phyloP scores from a whole-genome alignment of 768 basidiomycete genomes.

The Kwoniella bestiolae region DNA sequence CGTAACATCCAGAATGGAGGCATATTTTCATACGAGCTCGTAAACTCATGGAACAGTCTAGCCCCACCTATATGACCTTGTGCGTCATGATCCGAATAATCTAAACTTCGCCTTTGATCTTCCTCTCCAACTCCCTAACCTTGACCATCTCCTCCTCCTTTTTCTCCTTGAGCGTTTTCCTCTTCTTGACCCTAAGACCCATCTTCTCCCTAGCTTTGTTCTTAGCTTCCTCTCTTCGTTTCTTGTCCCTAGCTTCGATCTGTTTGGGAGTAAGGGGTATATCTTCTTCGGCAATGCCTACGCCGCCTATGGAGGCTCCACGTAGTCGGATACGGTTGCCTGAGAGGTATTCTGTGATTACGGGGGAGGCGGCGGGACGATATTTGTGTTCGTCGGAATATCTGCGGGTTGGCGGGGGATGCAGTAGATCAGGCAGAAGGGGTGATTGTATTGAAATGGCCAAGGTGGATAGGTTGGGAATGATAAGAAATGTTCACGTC shows the following conservation, averaged over 20 bases:
- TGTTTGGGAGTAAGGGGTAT: constrained; percentile 46
- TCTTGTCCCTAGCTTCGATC: constrained; percentile 37
- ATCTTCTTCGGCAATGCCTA: constrained; percentile 49
- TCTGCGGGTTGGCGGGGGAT: no score
- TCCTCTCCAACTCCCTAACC: constrained; percentile 5
- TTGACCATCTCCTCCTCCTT: constrained; percentile 20
- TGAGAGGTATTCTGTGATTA: constrained; percentile 74
- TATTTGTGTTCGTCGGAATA: constrained; percentile 83
- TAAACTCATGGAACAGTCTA: no score
- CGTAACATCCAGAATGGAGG: no score
- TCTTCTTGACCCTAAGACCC: constrained; percentile 38
- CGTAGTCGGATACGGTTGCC: constrained; percentile 72
- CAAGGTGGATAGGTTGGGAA: no score
- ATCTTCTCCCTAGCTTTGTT: constrained; percentile 50
- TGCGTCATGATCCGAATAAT: not conserved
- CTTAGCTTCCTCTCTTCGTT: constrained; percentile 47
- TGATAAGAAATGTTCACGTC: not conserved
- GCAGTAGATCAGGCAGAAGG: no score
- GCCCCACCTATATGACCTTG: no score
- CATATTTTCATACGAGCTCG: no score
- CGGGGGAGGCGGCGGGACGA: constrained; percentile 80
- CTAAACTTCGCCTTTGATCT: constrained; percentile 2
- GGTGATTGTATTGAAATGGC: no score
- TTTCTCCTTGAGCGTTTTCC: constrained; percentile 23
- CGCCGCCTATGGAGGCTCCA: constrained; percentile 66